Percentiles rank a stretch among this genome's conserved stretches.
These are phyloP conservation scores for Turritis glabra DNA, from an alignment of 345 rosid species.

Conservation along the genomic window DNA sequence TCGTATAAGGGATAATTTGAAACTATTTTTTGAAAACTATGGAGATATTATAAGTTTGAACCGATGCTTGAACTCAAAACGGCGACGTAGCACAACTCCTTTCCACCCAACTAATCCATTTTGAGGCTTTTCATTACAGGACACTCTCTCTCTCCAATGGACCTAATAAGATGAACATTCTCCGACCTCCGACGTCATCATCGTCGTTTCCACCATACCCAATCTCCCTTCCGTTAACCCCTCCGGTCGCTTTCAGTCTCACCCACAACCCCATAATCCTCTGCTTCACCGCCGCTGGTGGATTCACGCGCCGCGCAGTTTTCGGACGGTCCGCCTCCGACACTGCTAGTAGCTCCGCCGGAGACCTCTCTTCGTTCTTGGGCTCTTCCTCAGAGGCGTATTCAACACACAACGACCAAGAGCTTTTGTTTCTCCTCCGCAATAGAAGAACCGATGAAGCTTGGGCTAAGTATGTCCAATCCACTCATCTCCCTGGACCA, in stretches of 20 bases:
- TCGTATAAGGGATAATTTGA: too few species aligned
- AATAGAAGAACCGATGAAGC: constrained; percentile 77
- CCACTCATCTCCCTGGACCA: constrained; percentile 65
- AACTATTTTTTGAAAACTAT: neutral
- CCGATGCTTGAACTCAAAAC: constrained; percentile 10
- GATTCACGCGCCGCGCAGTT: constrained; percentile 32
- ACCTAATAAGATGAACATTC: constrained; percentile 64
- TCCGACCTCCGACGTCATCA: constrained; percentile 41
- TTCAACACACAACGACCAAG: constrained; percentile 47
- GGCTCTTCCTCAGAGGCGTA: constrained; percentile 22
- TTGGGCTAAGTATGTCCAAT: constrained; percentile 67
- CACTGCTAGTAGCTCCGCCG: constrained; percentile 39
- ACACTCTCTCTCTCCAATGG: constrained; percentile 41
- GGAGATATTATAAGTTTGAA: constrained; percentile 21
- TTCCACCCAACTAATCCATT: constrained; percentile 52
- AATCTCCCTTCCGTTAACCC: neutral
- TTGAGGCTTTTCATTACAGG: neutral
- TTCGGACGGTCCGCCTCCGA: constrained; percentile 39
- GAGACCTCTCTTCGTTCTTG: constrained; percentile 26
- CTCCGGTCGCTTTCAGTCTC: neutral
- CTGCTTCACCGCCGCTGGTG: constrained; percentile 34
- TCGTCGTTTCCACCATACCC: constrained; percentile 32
- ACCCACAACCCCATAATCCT: constrained; percentile 18
- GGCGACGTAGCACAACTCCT: constrained; percentile 47
- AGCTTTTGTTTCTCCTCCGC: constrained; percentile 75